A percentile compares a stretch with the other conserved stretches of the same genome.
Evolutionary conservation across 2,329 filamentous ascomycete species (phyloP).

Genomic region (Moelleriella libera): DNA sequence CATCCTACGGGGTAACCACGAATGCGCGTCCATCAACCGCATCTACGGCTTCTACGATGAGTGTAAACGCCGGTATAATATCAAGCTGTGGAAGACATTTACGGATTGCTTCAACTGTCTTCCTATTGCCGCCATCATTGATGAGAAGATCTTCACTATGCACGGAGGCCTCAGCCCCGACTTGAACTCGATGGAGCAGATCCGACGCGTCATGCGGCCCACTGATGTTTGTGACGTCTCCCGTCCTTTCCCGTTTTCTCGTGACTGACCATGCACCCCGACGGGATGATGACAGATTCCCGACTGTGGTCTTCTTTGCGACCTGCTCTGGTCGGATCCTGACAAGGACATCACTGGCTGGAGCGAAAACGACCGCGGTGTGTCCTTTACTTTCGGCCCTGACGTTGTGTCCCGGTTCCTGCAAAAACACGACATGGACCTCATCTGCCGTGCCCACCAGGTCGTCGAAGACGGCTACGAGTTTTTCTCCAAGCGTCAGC

Average conservation of each 20-base stretch:
- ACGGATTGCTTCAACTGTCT: conserved; percentile 99
- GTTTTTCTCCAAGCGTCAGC: conserved; percentile 96
- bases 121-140: conserved; percentile 95
- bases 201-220: conserved; percentile 94
- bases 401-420: conserved; percentile 95
- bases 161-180: conserved; percentile 95
- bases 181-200: conserved; percentile 99
- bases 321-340: conserved; percentile 95
- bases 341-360: conserved; percentile 99
- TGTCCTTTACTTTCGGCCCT: conserved; percentile 95
- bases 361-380: conserved; percentile 97
- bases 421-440: conserved; percentile 98
- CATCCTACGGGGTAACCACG: conserved; percentile 94
- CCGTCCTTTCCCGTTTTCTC: background rate
- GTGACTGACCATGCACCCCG: too few species aligned
- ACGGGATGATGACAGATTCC: conserved; percentile 53
- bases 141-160: conserved; percentile 99
- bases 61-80: conserved; percentile 98
- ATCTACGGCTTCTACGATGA: conserved; percentile 99
- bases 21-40: conserved; percentile 96
- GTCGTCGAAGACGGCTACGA: conserved; percentile 99
- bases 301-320: conserved; percentile 92
- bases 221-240: conserved; percentile 66
- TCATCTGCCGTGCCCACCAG: conserved; percentile 97
- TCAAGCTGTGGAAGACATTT: conserved; percentile 99